phyloP scores from a whole-genome alignment of 768 basidiomycete species.

The Pholiota microspora region DNA sequence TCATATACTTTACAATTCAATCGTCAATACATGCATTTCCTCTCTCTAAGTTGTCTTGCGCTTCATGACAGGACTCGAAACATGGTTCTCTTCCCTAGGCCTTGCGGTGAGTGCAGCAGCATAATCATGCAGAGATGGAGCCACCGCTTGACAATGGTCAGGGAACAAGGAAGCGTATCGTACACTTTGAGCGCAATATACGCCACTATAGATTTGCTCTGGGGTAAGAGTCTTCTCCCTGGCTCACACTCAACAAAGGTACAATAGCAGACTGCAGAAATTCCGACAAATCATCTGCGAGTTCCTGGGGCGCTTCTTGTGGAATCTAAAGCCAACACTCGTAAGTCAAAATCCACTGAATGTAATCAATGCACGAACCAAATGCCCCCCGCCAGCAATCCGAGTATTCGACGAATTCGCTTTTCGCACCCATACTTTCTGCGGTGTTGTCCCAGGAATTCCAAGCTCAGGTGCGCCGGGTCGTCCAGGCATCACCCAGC shows the following conservation, averaged over 20 bases:
- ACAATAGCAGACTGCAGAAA: background rate
- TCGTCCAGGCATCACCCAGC: constrained; percentile 55
- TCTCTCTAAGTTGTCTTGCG: too few species aligned
- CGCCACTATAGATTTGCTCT: background rate
- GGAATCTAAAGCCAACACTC: constrained; percentile 29
- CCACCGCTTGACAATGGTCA: too few species aligned
- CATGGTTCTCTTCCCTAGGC: too few species aligned
- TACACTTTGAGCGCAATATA: too few species aligned
- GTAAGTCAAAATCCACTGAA: background rate
- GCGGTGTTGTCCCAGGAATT: constrained; percentile 29
- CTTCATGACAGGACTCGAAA: too few species aligned
- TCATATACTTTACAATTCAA: too few species aligned
- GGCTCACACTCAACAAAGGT: background rate
- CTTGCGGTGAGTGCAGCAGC: too few species aligned
- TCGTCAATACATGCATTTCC: too few species aligned
- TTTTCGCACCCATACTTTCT: constrained; percentile 43
- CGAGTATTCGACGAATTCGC: constrained; percentile 39
- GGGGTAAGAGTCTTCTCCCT: background rate
- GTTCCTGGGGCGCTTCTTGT: constrained; percentile 36
- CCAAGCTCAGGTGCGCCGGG: constrained; percentile 37
- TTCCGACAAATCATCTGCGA: constrained; percentile 16
- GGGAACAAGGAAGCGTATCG: too few species aligned
- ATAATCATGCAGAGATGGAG: too few species aligned
- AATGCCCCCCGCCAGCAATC: constrained; percentile 40
- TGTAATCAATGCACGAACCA: constrained; percentile 29